Evolutionary conservation across 805 yeast species (phyloP).

Genomic region (Metschnikowia aberdeeniae): DNA sequence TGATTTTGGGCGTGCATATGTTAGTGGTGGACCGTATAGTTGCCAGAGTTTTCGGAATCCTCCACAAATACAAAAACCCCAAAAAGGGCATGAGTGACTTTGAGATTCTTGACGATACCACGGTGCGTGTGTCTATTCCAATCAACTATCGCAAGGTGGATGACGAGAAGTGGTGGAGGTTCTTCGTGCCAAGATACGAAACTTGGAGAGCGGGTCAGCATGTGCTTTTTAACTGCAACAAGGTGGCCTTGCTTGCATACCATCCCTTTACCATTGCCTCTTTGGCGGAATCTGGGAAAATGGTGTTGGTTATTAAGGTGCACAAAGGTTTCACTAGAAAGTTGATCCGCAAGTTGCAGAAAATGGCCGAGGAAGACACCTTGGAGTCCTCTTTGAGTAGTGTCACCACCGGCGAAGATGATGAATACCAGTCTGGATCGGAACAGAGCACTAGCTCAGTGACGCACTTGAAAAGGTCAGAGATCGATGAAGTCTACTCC

Average conservation of each 20-base stretch:
- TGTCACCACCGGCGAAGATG: neutral
- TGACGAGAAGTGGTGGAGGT: constrained; percentile 24
- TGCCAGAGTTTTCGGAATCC: constrained; percentile 23
- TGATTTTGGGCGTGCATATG: constrained; percentile 39
- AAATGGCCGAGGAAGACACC: constrained; percentile 14
- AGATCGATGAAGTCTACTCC: neutral
- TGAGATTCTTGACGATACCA: constrained; percentile 39
- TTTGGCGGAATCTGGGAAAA: constrained; percentile 33
- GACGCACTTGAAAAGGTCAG: constrained; percentile 1
- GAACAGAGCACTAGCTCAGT: neutral
- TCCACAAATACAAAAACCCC: constrained; percentile 35
- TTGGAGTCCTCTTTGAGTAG: constrained; percentile 3
- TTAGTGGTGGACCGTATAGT: constrained; percentile 40
- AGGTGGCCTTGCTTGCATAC: constrained; percentile 34
- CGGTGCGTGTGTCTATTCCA: constrained; percentile 38
- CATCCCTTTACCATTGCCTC: constrained; percentile 49
- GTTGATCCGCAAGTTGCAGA: constrained; percentile 26
- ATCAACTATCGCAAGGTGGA: constrained; percentile 19
- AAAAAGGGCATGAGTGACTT: constrained; percentile 36
- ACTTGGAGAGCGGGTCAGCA: constrained; percentile 50
- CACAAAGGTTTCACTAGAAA: constrained; percentile 43
- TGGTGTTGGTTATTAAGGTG: constrained; percentile 38
- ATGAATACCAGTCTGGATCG: neutral
- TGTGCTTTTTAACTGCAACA: constrained; percentile 37
- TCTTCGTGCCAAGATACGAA: constrained; percentile 32